These are phyloP conservation scores for Russula compacta DNA, from an alignment of 768 basidiomycete genomes.

Conservation along the genomic window DNA sequence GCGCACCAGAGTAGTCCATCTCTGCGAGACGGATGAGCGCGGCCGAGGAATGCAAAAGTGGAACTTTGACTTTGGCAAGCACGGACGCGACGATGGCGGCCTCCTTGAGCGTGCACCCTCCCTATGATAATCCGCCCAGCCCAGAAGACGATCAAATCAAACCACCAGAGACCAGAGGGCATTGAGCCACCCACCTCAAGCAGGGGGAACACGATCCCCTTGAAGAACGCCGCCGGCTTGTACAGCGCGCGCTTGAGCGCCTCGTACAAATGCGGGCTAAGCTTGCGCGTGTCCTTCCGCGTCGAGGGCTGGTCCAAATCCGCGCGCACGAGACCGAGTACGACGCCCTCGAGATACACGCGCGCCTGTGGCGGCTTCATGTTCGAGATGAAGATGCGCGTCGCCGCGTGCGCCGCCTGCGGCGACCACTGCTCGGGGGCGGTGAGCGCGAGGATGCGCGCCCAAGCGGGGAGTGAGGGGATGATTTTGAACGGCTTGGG, in stretches of 20 bases:
- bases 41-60: constrained; percentile 94
- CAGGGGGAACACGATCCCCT: constrained; percentile 93
- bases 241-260: constrained; percentile 87
- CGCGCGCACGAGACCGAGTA: constrained; percentile 82
- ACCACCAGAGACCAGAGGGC: background rate
- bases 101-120: constrained; percentile 86
- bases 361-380: constrained; percentile 95
- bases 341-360: constrained; percentile 83
- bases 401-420: constrained; percentile 89
- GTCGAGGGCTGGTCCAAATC: constrained; percentile 52
- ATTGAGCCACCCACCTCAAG: constrained; percentile 58
- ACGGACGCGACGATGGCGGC: constrained; percentile 92
- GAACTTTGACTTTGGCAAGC: constrained; percentile 82
- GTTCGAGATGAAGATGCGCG: constrained; percentile 90
- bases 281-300: constrained; percentile 55
- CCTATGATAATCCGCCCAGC: constrained; percentile 31
- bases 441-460: constrained; percentile 88
- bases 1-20: constrained; percentile 88
- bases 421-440: constrained; percentile 92
- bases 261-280: constrained; percentile 91
- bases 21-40: constrained; percentile 87
- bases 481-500: constrained; percentile 99
- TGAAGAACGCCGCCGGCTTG: constrained; percentile 97
- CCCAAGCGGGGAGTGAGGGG: constrained; percentile 92
- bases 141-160: background rate